Evolutionary conservation across 176 grass and related monocot genomes (phyloP).

Genomic region (Tillandsia fasciculata): DNA sequence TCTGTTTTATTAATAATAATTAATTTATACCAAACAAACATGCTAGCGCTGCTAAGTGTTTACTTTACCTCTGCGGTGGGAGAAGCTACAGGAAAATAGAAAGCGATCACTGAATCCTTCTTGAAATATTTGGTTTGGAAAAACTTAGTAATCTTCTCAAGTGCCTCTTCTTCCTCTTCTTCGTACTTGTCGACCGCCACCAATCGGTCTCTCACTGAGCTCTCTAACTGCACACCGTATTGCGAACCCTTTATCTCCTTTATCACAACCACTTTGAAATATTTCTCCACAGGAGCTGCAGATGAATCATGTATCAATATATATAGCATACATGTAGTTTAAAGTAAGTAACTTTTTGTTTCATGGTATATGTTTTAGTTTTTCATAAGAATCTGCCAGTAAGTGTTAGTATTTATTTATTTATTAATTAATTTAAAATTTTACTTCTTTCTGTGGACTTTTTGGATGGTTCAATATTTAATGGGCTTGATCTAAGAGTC

Average conservation of each 20-base stretch:
- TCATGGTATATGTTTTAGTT: too few relatives aligned
- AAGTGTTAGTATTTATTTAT: too few relatives aligned
- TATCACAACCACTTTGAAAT: constrained; percentile 61
- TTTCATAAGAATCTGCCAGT: too few relatives aligned
- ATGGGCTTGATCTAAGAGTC: too few relatives aligned
- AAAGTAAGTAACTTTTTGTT: too few relatives aligned
- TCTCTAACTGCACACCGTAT: constrained; percentile 88
- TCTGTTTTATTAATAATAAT: constrained; percentile 9
- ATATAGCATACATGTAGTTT: too few relatives aligned
- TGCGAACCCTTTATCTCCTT: constrained; percentile 92
- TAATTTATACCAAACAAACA: not conserved
- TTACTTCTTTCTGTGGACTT: too few relatives aligned
- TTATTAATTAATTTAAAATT: not conserved
- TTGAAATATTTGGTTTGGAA: constrained; percentile 81
- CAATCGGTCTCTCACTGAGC: constrained; percentile 58
- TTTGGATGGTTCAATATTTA: too few relatives aligned
- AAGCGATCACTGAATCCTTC: constrained; percentile 44
- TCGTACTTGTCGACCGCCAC: constrained; percentile 49
- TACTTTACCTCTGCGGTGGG: constrained; percentile 5
- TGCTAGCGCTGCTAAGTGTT: too few relatives aligned
- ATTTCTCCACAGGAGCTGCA: constrained; percentile 64
- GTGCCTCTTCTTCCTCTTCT: constrained; percentile 63
- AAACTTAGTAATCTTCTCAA: constrained; percentile 56
- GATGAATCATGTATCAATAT: not conserved
- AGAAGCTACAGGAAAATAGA: constrained; percentile 29